Conservation (phyloP, 345 rosid species). For the Salix purpurea region DNA sequence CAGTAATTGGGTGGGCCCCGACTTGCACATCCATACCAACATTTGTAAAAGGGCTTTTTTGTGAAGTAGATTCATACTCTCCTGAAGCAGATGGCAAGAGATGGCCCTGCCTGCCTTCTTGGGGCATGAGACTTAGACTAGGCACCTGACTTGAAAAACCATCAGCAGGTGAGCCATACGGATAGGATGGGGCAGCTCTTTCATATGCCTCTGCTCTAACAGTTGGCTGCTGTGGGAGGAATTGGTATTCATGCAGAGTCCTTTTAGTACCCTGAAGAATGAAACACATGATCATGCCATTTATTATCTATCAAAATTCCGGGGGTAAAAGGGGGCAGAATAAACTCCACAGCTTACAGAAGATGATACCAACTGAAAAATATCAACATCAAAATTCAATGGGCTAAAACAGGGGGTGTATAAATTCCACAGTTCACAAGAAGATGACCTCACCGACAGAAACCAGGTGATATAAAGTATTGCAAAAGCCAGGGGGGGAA, state of each 20-base stretch:
- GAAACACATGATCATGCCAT: conserved; percentile 2
- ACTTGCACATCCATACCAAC: conserved; percentile 33
- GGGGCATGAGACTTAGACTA: conserved; percentile 62
- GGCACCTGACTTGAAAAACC: conserved; percentile 49
- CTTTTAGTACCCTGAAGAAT: conserved; percentile 42
- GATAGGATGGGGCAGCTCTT: conserved; percentile 44
- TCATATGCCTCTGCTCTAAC: conserved; percentile 52
- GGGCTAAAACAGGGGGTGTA: too few species aligned
- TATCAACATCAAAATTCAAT: not conserved
- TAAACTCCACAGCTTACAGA: not conserved
- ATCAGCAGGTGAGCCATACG: conserved; percentile 42
- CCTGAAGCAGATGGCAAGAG: conserved; percentile 37
- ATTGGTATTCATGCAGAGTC: conserved; percentile 77
- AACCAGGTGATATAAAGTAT: too few species aligned
- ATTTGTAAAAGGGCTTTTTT: conserved; percentile 37
- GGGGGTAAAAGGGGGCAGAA: not conserved
- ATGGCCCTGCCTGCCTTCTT: conserved; percentile 51
- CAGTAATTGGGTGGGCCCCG: conserved; percentile 36
- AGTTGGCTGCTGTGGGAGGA: conserved; percentile 80
- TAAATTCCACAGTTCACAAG: too few species aligned
- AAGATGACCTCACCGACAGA: too few species aligned
- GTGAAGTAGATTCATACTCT: conserved; percentile 46
- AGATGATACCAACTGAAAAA: not conserved
- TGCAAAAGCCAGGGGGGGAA: too few species aligned
- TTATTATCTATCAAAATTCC: not conserved